These are phyloP conservation scores for Penstemon newberryi DNA, from an alignment of 257 asterid species.

Conservation along the genomic window DNA sequence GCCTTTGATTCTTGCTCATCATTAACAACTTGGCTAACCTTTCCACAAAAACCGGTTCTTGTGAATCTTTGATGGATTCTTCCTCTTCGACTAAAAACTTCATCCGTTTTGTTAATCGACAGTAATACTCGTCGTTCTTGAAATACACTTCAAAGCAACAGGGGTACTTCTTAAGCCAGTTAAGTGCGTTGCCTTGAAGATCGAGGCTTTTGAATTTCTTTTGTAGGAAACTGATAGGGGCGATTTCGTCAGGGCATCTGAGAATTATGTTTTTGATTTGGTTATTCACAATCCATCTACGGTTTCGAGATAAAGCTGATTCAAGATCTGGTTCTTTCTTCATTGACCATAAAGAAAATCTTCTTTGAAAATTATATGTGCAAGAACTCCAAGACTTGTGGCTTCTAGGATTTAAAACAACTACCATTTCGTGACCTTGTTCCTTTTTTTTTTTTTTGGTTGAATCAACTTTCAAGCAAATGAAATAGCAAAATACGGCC, in stretches of 20 bases:
- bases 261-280: conserved; percentile 79
- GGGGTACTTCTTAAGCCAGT: conserved; percentile 91
- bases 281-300: conserved; percentile 88
- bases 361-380: conserved; percentile 28
- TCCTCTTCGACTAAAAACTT: conserved; percentile 77
- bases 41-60: conserved; percentile 63
- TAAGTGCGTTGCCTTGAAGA: conserved; percentile 80
- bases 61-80: conserved; percentile 67
- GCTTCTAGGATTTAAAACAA: conserved; percentile 26
- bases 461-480: too few species aligned
- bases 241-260: conserved; percentile 63
- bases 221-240: conserved; percentile 63
- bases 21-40: conserved; percentile 75
- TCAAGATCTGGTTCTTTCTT: conserved; percentile 93
- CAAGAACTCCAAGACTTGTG: conserved; percentile 27
- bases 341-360: conserved; percentile 84
- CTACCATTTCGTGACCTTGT: conserved; percentile 32
- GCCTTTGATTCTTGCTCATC: conserved; percentile 78
- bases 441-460: not conserved
- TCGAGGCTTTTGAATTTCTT: conserved; percentile 79
- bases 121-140: conserved; percentile 56
- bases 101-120: conserved; percentile 70
- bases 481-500: too few species aligned
- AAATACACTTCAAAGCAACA: conserved; percentile 78
- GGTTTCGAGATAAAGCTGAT: conserved; percentile 71